Evolutionary conservation across 164 flowering plant genomes (phyloP), one percentile per base, ranked within the genome.

Genomic region (Brasenia schreberi): DNA sequence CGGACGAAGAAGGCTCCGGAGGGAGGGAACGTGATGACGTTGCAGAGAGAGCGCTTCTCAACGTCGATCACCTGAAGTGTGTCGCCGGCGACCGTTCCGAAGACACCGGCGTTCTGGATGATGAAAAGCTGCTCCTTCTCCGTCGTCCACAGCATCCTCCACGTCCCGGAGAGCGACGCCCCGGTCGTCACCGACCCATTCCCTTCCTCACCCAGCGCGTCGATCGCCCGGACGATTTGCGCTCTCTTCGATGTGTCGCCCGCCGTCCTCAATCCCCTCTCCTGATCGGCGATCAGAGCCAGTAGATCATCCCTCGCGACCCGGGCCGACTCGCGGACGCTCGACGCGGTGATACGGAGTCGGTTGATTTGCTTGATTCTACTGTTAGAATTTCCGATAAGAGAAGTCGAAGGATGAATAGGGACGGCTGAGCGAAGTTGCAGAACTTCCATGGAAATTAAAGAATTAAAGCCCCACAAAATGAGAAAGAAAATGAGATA

Each of bases 101-200:
- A 89, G n/a, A 85, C 43, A 3, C 43, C 39, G 0, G 97, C 97
- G 27, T 89, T 88, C 77, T 86, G 84, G 7, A 88, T 80, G 61
- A 93, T 90, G 75, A 85, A 93, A 16, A 93, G 86, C 77, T 93
- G 98, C 73, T 93, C 98, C 63, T 93, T 93, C 83, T 93, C 98
- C 0, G 97, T 93, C 12, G 98, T 93, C 98, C 98, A 93, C 17
- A 93, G 79, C 83, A 93, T 67, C 70, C 96, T 77, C 98, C 98
- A 93, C 53, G 97, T 93, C n/a, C 77, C 96, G 0, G 97, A 88
- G 10, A 93, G 84, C 11, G 85, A 77, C n/a, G 69, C 63, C 42
- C 69, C 85, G 11, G 96, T 90, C 49, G 98, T 93, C 71, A 81
- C 74, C 12, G 74, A 69, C 18, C 71, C 84, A 42, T 76, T 73